Conservation (phyloP, 768 basidiomycete genomes). For the Rhodotorula toruloides region DNA sequence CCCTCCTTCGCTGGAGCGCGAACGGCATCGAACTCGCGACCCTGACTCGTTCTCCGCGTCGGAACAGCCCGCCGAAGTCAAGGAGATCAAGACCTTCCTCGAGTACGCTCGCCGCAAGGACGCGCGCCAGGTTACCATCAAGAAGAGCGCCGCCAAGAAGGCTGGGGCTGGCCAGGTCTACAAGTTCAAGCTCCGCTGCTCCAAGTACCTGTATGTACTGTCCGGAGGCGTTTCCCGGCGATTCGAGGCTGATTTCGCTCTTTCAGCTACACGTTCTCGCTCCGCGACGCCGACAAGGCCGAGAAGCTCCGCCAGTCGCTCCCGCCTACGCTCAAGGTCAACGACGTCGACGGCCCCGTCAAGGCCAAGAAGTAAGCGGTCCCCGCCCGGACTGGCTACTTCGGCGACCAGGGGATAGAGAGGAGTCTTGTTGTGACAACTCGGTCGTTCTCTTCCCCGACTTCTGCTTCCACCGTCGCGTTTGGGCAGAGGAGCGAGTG, state of each 20-base stretch:
- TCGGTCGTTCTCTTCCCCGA: no score
- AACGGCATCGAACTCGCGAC: background rate
- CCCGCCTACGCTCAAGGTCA: slow-evolving; percentile 74
- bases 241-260: background rate
- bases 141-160: slow-evolving; percentile 60
- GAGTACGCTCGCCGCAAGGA: slow-evolving; percentile 95
- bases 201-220: slow-evolving; percentile 61
- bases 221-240: background rate
- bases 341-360: slow-evolving; percentile 65
- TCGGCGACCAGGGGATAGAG: no score
- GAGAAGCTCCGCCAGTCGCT: slow-evolving; percentile 93
- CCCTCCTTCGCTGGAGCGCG: no score
- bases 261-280: slow-evolving; percentile 72
- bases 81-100: slow-evolving; percentile 98
- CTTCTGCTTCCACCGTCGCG: no score
- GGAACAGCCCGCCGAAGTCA: slow-evolving; percentile 86
- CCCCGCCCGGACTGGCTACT: no score
- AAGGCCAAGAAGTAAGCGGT: slow-evolving; percentile 53
- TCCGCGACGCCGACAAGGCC: slow-evolving; percentile 96
- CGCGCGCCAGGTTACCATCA: slow-evolving; percentile 87
- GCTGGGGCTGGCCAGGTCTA: slow-evolving; percentile 49
- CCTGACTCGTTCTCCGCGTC: background rate
- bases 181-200: slow-evolving; percentile 99
- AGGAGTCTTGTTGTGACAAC: no score
- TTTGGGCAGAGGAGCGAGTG: no score